Base-by-base conservation (phyloP, 2,329 filamentous ascomycete genomes). In the Cryphonectria naterciae region DNA sequence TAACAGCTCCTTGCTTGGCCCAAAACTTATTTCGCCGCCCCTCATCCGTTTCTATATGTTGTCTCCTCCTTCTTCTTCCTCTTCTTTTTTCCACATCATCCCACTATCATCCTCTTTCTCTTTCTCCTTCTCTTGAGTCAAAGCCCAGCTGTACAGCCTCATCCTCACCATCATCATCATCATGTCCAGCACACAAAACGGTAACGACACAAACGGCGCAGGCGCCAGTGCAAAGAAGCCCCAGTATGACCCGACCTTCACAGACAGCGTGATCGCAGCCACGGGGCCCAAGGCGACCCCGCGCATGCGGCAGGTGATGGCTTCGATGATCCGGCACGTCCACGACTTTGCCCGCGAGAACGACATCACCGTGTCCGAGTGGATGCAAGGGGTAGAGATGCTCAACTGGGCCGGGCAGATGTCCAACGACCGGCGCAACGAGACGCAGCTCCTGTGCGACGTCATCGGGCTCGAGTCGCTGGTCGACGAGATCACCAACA, bases 311-410 rank as follows among this genome's bases (percentile, higher is more conserved):
- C 84, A 90, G 75, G 86, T 95, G 78, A 86, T 95, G 83, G 80
- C 86, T 65, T 86, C 87, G 41, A 82, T 95, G 72, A 90, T 95
- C 78, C 85, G 84, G 69, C 93, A 95, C 82, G 84, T 95, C 69
- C 93, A 96, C 81, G 92, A 94, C 81, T 95, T 95, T 80, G 89
- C 91, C 54, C 90, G 92, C 64, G 93, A 96, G 79, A 89, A 93
- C 73, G 88, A 94, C 79, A 88, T 96, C 70, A 95, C 92, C 10
- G 85, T 89, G n/a, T 91, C 92, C 70, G 93, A 96, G 83, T 95
- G 92, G 93, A 87, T 92, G 82, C 83, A 87, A 11, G 93, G 90
- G 63, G 82, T 82, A 37, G 75, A 79, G 70, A 79, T 77, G 79
- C 83, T 93, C 81, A 93, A 93, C 83, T 85, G 86, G 75, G 88